Percentiles rank a stretch among this genome's conserved stretches.
Evolutionary conservation across 495 filamentous ascomycete species (phyloP).

Genomic region (Talaromyces ruber): DNA sequence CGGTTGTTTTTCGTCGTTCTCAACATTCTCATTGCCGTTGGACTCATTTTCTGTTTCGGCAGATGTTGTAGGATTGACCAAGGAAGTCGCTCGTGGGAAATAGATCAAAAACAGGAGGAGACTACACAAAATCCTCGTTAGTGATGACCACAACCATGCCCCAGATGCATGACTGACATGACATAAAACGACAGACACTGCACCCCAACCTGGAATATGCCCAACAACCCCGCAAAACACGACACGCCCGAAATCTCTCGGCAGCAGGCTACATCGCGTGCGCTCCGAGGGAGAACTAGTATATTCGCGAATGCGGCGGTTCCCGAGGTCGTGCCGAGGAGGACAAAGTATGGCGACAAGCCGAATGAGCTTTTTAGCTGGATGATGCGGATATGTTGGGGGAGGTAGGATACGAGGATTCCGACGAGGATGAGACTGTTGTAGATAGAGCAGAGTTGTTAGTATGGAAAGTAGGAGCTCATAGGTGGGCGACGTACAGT

Average conservation of each 20-base stretch:
- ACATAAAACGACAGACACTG: slow-evolving; percentile 88
- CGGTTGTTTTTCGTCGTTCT: slow-evolving; percentile 29
- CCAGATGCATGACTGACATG: slow-evolving; percentile 47
- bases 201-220: slow-evolving; percentile 79
- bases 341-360: slow-evolving; percentile 87
- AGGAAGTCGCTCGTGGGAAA: slow-evolving; percentile 59
- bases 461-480: neutral
- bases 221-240: slow-evolving; percentile 76
- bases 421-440: slow-evolving; percentile 76
- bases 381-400: slow-evolving; percentile 90
- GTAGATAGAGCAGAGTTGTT: neutral
- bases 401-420: slow-evolving; percentile 88
- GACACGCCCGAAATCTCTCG: slow-evolving; percentile 68
- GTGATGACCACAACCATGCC: neutral
- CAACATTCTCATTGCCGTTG: slow-evolving; percentile 16
- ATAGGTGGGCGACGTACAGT: slow-evolving; percentile 28
- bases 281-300: slow-evolving; percentile 67
- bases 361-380: slow-evolving; percentile 82
- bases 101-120: slow-evolving; percentile 81
- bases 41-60: slow-evolving; percentile 15
- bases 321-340: slow-evolving; percentile 81
- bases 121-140: slow-evolving; percentile 26
- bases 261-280: slow-evolving; percentile 77
- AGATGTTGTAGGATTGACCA: slow-evolving; percentile 18
- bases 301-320: slow-evolving; percentile 89